phyloP scores from a whole-genome alignment of 805 yeast genomes.

The Nakazawaea molendinolei region DNA sequence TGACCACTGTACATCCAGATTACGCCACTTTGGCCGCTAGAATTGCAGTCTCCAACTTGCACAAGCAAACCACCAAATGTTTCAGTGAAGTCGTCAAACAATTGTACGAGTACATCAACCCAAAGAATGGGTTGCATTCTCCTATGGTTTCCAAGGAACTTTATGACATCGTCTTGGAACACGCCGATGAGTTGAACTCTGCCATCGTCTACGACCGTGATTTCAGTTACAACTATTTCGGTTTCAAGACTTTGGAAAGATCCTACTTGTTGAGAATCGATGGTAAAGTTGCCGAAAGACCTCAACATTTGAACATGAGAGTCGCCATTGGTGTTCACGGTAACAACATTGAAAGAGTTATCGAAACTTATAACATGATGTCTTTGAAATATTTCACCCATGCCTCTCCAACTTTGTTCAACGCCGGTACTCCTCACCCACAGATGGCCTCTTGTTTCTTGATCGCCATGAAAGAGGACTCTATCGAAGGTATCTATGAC shows the following conservation, averaged over 20 bases:
- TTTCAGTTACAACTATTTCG: constrained; percentile 74
- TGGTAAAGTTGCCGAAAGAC: constrained; percentile 77
- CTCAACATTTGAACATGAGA: constrained; percentile 85
- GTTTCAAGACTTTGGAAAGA: constrained; percentile 86
- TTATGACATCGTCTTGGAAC: constrained; percentile 46
- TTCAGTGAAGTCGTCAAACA: constrained; percentile 67
- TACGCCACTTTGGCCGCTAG: constrained; percentile 90
- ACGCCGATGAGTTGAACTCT: constrained; percentile 56
- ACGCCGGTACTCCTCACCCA: constrained; percentile 83
- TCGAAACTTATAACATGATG: constrained; percentile 86
- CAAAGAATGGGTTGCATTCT: constrained; percentile 53
- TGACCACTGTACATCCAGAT: constrained; percentile 93
- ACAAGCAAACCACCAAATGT: constrained; percentile 72
- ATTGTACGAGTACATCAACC: constrained; percentile 64
- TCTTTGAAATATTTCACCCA: constrained; percentile 83
- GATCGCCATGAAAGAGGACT: constrained; percentile 87
- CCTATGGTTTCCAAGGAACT: constrained; percentile 62
- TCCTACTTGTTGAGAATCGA: constrained; percentile 68
- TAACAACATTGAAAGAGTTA: constrained; percentile 50
- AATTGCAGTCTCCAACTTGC: constrained; percentile 77
- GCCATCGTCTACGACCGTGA: constrained; percentile 73
- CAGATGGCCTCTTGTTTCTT: constrained; percentile 90
- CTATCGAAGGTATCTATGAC: constrained; percentile 90
- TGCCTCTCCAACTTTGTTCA: constrained; percentile 92
- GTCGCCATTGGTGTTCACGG: constrained; percentile 91